Conservation (phyloP, 352 stramenopile genomes). For the Globisporangium mamillatum region DNA sequence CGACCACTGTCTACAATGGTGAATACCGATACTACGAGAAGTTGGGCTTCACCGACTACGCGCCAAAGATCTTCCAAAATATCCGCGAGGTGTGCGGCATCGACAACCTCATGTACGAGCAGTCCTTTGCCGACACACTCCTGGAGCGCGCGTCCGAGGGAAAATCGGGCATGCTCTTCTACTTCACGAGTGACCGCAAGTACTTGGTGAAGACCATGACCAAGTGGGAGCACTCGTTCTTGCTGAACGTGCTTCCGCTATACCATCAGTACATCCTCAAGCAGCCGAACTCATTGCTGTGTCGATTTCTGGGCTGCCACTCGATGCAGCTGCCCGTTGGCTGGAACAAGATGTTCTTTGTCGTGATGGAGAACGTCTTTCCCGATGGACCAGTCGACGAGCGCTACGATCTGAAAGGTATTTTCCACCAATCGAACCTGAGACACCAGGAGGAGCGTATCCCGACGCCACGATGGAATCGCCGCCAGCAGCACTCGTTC, state of each 20-base stretch:
- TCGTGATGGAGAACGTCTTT: constrained; percentile 89
- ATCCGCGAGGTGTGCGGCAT: constrained; percentile 78
- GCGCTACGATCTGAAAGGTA: constrained; percentile 83
- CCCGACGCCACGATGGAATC: constrained; percentile 36
- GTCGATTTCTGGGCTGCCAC: constrained; percentile 79
- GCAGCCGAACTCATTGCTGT: constrained; percentile 78
- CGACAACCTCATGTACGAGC: constrained; percentile 73
- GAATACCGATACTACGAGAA: constrained; percentile 87
- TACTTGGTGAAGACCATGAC: constrained; percentile 90
- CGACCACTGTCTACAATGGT: constrained; percentile 80
- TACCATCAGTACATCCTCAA: constrained; percentile 87
- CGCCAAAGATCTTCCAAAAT: constrained; percentile 81
- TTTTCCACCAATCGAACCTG: constrained; percentile 69
- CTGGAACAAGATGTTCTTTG: constrained; percentile 90
- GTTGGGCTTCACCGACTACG: constrained; percentile 85
- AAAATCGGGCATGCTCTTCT: constrained; percentile 88
- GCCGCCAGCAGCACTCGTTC: constrained; percentile 1
- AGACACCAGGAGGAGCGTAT: constrained; percentile 35
- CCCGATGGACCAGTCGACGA: constrained; percentile 71
- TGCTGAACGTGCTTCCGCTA: constrained; percentile 74
- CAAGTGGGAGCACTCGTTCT: constrained; percentile 83
- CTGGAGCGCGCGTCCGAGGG: constrained; percentile 78
- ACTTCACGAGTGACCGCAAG: constrained; percentile 83
- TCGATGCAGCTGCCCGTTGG: constrained; percentile 88
- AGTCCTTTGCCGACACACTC: constrained; percentile 83